These are phyloP conservation scores for Ogataea paraovalis DNA, from an alignment of 805 yeast genomes.

Conservation along the genomic window DNA sequence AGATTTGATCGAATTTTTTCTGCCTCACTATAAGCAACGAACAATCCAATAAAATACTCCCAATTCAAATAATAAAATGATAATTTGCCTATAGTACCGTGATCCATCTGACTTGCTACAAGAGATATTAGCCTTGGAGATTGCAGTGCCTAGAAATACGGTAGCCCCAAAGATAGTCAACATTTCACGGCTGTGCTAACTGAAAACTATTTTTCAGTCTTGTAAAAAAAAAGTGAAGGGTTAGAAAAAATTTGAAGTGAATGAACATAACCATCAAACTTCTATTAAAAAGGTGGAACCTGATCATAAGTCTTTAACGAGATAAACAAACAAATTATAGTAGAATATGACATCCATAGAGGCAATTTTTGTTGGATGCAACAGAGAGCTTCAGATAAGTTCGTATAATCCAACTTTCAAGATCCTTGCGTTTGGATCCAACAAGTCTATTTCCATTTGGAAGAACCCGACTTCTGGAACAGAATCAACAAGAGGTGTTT, in stretches of 20 bases:
- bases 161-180: no score
- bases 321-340: background rate
- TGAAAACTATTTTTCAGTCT: background rate
- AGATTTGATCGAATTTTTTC: no score
- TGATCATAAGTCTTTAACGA: no score
- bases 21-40: no score
- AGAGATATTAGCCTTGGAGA: no score
- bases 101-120: no score
- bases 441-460: conserved; percentile 52
- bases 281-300: no score
- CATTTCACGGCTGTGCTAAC: background rate
- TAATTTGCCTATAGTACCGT: no score
- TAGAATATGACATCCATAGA: conserved; percentile 30
- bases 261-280: no score
- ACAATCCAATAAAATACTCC: no score
- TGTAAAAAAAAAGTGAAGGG: background rate
- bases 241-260: background rate
- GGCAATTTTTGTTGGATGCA: conserved; percentile 70
- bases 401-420: conserved; percentile 40
- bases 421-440: conserved; percentile 70
- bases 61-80: no score
- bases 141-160: no score
- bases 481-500: conserved; percentile 40
- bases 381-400: conserved; percentile 57
- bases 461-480: conserved; percentile 53